Evolutionary conservation across 306 rosid species (phyloP).

Genomic region (Cicer pinnatifidum): DNA sequence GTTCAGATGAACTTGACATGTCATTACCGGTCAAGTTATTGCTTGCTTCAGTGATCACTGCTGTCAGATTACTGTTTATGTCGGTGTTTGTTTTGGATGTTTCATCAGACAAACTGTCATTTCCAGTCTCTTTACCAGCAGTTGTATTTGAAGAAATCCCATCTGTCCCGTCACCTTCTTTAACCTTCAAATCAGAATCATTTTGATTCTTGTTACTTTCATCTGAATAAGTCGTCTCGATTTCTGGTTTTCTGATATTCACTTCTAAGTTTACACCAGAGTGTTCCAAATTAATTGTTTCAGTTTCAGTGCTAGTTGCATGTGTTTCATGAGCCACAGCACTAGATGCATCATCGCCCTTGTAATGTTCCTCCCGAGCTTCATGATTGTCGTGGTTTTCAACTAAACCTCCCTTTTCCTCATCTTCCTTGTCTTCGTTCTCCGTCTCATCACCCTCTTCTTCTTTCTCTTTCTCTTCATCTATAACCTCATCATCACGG

Average conservation of each 20-base stretch:
- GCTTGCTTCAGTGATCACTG: slow-evolving; percentile 41
- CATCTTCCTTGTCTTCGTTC: slow-evolving; percentile 49
- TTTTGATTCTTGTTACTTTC: slow-evolving; percentile 45
- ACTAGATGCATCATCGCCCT: slow-evolving; percentile 96
- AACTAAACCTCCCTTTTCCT: slow-evolving; percentile 51
- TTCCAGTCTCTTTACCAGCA: slow-evolving; percentile 45
- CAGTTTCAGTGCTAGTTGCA: slow-evolving; percentile 52
- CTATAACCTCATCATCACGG: slow-evolving; percentile 61
- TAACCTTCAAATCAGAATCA: slow-evolving; percentile 49
- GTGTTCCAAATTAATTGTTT: slow-evolving; percentile 49
- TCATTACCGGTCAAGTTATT: slow-evolving; percentile 43
- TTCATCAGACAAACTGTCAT: slow-evolving; percentile 41
- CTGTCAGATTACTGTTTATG: slow-evolving; percentile 41
- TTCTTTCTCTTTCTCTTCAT: slow-evolving; percentile 68
- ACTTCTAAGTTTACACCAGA: slow-evolving; percentile 48
- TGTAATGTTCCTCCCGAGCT: slow-evolving; percentile 92
- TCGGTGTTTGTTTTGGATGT: slow-evolving; percentile 41
- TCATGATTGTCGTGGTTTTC: slow-evolving; percentile 67
- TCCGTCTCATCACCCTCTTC: slow-evolving; percentile 57
- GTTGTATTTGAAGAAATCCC: slow-evolving; percentile 45
- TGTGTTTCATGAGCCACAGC: slow-evolving; percentile 85
- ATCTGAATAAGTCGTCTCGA: slow-evolving; percentile 37
- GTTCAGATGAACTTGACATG: slow-evolving; percentile 49
- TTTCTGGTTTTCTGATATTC: slow-evolving; percentile 48
- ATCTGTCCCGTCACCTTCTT: slow-evolving; percentile 46